Base-by-base conservation (phyloP, 2,329 filamentous ascomycete genomes). In the Xylariaceae sp. region DNA sequence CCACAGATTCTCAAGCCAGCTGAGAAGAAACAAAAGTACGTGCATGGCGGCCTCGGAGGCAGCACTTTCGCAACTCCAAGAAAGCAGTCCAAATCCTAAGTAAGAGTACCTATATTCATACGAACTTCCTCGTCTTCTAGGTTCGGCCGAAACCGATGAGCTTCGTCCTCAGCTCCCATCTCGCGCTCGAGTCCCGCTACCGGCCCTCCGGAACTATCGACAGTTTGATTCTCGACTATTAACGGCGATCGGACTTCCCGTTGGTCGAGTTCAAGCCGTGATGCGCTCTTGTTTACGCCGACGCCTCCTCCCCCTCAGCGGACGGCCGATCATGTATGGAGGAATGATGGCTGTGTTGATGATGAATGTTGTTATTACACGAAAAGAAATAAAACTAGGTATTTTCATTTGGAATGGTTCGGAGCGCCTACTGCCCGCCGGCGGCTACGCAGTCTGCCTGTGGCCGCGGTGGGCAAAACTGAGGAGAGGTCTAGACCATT, bases 1-100 rank as follows among this genome's bases (percentile, higher is more conserved):
- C 26, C 26, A 43, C 66, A 96, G 91, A 97, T 99, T 73, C 83
- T 99, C 81, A 99, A 97, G 82, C 94, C 94, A 71, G 94, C 94
- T 76, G 94, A 99, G 85, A 99, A 99, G 88, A 99, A 99, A 88
- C 93, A 97, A 91, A 97, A 97, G 92, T 97, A 96, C 82, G 92
- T 95, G 73, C 83, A 86, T 79, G 81, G 81, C 79, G 81, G 83
- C 79, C 81, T 88, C 76, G 86, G 83, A 78, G 82, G 82, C 78
- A 81, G 83, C 80, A 83, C 81, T 79, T 80, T 83, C 76, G 86
- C 84, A 82, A 80, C 85, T 81, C 83, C 85, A 75, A 81, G 82
- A 79, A 89, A 87, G 76, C 81, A 83, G 74, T 72, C 72, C 71
- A 85, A 86, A 76, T 81, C 83, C 77, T 86, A 86, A 82, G 57